Evolutionary conservation across 2,329 filamentous ascomycete genomes (phyloP).

Genomic region (Penicillium janthinellum): DNA sequence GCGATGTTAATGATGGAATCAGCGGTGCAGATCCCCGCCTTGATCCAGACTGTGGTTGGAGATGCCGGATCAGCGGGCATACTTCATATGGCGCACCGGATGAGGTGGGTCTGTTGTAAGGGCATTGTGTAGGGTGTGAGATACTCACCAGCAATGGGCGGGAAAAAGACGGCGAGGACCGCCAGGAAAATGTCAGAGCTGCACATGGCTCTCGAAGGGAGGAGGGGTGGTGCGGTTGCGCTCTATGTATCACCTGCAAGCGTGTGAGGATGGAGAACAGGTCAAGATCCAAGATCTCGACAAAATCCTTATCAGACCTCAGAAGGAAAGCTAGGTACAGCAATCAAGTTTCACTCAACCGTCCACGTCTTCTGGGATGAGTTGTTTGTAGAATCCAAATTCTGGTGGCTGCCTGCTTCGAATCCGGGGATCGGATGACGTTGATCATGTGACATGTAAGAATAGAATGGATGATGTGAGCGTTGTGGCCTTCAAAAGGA

Average conservation of each 20-base stretch:
- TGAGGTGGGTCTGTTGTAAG: constrained; percentile 4
- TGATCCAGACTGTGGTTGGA: constrained; percentile 80
- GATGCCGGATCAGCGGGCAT: constrained; percentile 33
- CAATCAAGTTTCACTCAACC: neutral
- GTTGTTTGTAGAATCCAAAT: neutral
- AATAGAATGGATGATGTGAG: neutral
- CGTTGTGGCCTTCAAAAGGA: neutral
- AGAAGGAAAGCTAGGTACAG: neutral
- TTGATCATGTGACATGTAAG: constrained; percentile 21
- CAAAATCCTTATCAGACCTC: constrained; percentile 1
- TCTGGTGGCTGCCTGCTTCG: constrained; percentile 16
- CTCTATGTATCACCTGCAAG: constrained; percentile 18
- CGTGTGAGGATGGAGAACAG: neutral
- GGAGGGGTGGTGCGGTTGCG: constrained; percentile 6
- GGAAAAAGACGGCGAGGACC: constrained; percentile 63
- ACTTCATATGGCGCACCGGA: neutral
- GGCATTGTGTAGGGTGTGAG: constrained; percentile 6
- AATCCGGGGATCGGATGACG: constrained; percentile 20
- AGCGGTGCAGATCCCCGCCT: constrained; percentile 86
- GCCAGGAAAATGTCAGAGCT: constrained; percentile 63
- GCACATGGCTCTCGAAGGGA: constrained; percentile 51
- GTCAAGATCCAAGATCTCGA: neutral
- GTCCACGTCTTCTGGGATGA: neutral
- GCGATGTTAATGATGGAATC: constrained; percentile 95
- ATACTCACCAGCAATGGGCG: constrained; percentile 57